Percentiles rank a stretch among this genome's conserved stretches.
phyloP scores from a whole-genome alignment of 2,329 filamentous ascomycete genomes.

The Fusarium mundagurra region DNA sequence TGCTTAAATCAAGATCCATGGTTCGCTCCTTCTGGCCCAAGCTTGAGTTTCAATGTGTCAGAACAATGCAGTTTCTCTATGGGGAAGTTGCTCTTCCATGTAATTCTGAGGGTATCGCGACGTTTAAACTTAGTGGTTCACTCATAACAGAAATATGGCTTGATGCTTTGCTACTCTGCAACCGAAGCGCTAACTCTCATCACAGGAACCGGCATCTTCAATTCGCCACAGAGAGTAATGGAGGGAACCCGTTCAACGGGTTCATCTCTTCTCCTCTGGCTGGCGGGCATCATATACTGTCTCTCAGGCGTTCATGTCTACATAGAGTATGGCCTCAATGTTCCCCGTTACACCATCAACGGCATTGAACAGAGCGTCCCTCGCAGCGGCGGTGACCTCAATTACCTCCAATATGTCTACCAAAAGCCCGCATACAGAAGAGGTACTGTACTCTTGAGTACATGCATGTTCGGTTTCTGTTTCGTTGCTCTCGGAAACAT shows the following conservation, averaged over 20 bases:
- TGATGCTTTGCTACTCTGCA: neutral
- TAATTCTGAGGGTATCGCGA: neutral
- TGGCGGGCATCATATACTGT: conserved; percentile 52
- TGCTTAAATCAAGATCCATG: conserved; percentile 13
- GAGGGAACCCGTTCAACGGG: conserved; percentile 47
- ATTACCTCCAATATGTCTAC: conserved; percentile 60
- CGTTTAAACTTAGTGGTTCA: neutral
- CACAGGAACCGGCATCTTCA: conserved; percentile 51
- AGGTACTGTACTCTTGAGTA: conserved; percentile 51
- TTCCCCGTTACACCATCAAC: conserved; percentile 54
- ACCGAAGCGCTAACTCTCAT: conserved; percentile 17
- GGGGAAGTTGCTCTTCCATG: neutral
- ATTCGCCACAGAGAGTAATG: conserved; percentile 48
- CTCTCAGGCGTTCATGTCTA: conserved; percentile 50
- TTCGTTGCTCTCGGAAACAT: conserved; percentile 60
- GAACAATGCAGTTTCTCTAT: neutral
- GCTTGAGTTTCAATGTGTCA: conserved; percentile 30
- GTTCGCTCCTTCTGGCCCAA: conserved; percentile 22
- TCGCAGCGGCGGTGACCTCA: conserved; percentile 58
- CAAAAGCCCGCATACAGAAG: conserved; percentile 48
- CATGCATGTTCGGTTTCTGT: conserved; percentile 56
- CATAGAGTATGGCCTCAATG: conserved; percentile 58
- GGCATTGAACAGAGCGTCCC: conserved; percentile 54
- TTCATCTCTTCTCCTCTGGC: conserved; percentile 53
- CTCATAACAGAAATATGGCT: neutral